phyloP scores from a whole-genome alignment of 441 rosid genomes.

The Melastoma candidum region DNA sequence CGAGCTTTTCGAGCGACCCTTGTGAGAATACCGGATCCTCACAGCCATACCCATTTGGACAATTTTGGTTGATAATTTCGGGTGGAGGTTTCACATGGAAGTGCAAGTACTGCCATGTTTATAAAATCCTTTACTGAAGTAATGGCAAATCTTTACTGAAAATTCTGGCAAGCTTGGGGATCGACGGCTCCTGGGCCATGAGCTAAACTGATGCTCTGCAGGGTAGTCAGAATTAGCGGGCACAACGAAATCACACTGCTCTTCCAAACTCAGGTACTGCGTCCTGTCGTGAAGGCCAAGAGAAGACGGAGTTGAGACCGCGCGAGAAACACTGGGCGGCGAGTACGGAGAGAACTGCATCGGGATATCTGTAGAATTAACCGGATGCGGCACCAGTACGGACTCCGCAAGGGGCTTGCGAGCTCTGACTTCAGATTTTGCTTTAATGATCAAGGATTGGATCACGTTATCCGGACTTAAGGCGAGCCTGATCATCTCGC shows the following conservation, averaged over 20 bases:
- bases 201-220: too few relatives aligned
- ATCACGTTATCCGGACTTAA: constrained; percentile 60
- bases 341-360: constrained; percentile 29
- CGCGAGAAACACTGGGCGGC: constrained; percentile 14
- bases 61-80: constrained; percentile 1
- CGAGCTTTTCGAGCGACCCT: constrained; percentile 66
- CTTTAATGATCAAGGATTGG: constrained; percentile 45
- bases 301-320: constrained; percentile 22
- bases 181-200: too few relatives aligned
- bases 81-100: constrained; percentile 50
- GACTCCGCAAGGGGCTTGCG: constrained; percentile 23
- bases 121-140: constrained; percentile 69
- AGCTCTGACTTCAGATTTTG: constrained; percentile 50
- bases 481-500: constrained; percentile 80
- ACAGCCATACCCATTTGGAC: constrained; percentile 8
- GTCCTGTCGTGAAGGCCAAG: background rate
- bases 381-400: constrained; percentile 27
- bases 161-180: constrained; percentile 45
- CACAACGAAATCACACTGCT: constrained; percentile 20
- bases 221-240: constrained; percentile 14
- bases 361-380: constrained; percentile 26
- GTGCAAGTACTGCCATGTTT: constrained; percentile 80
- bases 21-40: constrained; percentile 57
- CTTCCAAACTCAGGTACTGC: constrained; percentile 6
- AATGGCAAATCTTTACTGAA: constrained; percentile 73